Evolutionary conservation across 352 stramenopile species (phyloP).

Genomic region (Peronospora belbahrii): DNA sequence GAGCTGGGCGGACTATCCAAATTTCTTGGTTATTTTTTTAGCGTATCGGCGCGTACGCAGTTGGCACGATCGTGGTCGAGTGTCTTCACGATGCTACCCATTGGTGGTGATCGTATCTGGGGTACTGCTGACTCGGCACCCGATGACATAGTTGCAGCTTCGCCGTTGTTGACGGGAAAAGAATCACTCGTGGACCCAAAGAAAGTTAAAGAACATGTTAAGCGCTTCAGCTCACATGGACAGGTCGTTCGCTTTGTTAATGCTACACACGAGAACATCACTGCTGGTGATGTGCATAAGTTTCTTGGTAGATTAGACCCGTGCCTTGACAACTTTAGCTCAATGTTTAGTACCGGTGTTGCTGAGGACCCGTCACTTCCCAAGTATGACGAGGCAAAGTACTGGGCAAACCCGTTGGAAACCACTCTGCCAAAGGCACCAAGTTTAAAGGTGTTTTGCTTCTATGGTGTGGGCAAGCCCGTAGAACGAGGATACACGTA

Average conservation of each 20-base stretch:
- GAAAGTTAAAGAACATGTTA: slow-evolving; percentile 38
- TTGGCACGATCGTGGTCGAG: slow-evolving; percentile 70
- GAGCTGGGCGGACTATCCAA: slow-evolving; percentile 82
- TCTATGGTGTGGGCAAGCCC: slow-evolving; percentile 90
- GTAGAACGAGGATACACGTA: slow-evolving; percentile 85
- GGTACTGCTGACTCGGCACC: slow-evolving; percentile 42
- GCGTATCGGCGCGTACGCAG: slow-evolving; percentile 38
- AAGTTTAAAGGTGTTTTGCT: slow-evolving; percentile 90
- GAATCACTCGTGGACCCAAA: slow-evolving; percentile 24
- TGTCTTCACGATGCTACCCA: slow-evolving; percentile 89
- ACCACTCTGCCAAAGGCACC: slow-evolving; percentile 85
- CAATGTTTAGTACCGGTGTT: slow-evolving; percentile 38
- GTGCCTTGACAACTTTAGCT: slow-evolving; percentile 36
- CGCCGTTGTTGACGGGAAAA: slow-evolving; percentile 31
- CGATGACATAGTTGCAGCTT: slow-evolving; percentile 58
- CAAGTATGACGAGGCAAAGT: slow-evolving; percentile 51
- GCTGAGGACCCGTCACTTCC: slow-evolving; percentile 35
- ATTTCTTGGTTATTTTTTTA: slow-evolving; percentile 81
- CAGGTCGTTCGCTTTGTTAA: slow-evolving; percentile 53
- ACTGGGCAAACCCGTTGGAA: slow-evolving; percentile 86
- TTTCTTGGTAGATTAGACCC: slow-evolving; percentile 41
- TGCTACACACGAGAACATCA: slow-evolving; percentile 45
- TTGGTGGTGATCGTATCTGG: slow-evolving; percentile 89
- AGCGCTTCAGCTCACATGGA: slow-evolving; percentile 39
- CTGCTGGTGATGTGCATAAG: slow-evolving; percentile 36